These are phyloP conservation scores for Fraxinus anomala DNA, from an alignment of 257 asterid species.

Conservation along the genomic window DNA sequence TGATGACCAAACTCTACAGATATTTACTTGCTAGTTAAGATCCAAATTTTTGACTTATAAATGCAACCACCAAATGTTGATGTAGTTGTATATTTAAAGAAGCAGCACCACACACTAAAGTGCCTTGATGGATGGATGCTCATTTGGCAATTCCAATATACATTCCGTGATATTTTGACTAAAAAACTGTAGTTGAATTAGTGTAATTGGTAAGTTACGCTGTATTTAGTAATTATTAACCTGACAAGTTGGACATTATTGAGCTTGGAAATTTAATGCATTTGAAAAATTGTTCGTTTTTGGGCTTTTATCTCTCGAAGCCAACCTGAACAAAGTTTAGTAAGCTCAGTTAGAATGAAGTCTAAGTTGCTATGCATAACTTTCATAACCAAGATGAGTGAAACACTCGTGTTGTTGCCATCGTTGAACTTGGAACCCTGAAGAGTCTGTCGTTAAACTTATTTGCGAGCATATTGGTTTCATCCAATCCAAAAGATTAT, in stretches of 20 bases:
- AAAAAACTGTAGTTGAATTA: not conserved
- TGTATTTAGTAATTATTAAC: not conserved
- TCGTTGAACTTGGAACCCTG: not conserved
- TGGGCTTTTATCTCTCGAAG: not conserved
- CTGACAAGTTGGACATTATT: not conserved
- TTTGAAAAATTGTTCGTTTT: not conserved
- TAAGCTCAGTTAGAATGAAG: not conserved
- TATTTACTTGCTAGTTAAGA: not conserved
- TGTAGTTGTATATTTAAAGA: not conserved
- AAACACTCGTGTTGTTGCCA: not conserved
- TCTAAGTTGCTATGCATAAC: no score
- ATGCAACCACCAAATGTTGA: constrained; percentile 1
- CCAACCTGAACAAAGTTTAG: not conserved
- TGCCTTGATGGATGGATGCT: not conserved
- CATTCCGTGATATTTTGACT: not conserved
- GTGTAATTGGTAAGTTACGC: no score
- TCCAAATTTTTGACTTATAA: not conserved
- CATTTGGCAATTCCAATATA: not conserved
- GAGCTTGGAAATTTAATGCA: not conserved
- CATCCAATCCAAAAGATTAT: not conserved
- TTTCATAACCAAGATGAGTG: not conserved
- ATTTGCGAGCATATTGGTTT: not conserved
- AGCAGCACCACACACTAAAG: not conserved
- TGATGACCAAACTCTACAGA: not conserved
- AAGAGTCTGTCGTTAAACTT: not conserved